Percentiles rank a stretch among this genome's conserved stretches.
Conservation (phyloP, 345 rosid species). For the Physaria fendleri region DNA sequence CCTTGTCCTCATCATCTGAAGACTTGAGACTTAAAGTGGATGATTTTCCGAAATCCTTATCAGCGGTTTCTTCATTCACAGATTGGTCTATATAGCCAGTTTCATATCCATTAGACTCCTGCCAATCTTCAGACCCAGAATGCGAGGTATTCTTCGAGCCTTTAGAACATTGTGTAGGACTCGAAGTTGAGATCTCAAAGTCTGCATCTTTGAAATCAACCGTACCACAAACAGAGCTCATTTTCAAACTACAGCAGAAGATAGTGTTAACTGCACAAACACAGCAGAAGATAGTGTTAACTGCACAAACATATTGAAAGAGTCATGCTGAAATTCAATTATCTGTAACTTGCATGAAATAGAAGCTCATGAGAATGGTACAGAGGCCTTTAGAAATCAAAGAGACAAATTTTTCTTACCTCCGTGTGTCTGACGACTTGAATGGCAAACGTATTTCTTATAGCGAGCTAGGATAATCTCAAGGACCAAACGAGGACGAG, state of each 20-base stretch:
- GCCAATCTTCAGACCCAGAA: slow-evolving; percentile 28
- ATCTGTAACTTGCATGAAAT: not conserved
- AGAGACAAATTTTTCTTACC: not conserved
- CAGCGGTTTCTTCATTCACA: slow-evolving; percentile 23
- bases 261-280: slow-evolving; percentile 20
- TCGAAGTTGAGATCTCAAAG: slow-evolving; percentile 19
- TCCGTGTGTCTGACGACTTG: too few relatives aligned
- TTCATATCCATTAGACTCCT: slow-evolving; percentile 38
- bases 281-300: slow-evolving; percentile 8
- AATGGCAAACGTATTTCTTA: too few relatives aligned
- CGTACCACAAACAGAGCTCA: slow-evolving; percentile 25
- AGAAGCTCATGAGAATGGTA: not conserved
- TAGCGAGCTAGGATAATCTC: not conserved
- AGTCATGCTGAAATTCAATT: not conserved
- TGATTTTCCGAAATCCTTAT: slow-evolving; percentile 26
- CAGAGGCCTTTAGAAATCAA: not conserved
- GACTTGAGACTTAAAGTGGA: slow-evolving; percentile 17
- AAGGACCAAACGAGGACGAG: not conserved
- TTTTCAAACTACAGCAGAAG: slow-evolving; percentile 34
- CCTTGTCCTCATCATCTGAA: slow-evolving; percentile 31
- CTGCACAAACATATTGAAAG: slow-evolving; percentile 13
- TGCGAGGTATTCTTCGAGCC: slow-evolving; percentile 15
- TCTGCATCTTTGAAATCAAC: slow-evolving; percentile 28
- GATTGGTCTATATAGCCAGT: slow-evolving; percentile 32
- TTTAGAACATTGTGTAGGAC: slow-evolving; percentile 14